Percentiles rank a stretch among this genome's conserved stretches.
Evolutionary conservation across 192 early-diverging fungal genomes (phyloP).

Genomic region (Lunasporangiospora selenospora): DNA sequence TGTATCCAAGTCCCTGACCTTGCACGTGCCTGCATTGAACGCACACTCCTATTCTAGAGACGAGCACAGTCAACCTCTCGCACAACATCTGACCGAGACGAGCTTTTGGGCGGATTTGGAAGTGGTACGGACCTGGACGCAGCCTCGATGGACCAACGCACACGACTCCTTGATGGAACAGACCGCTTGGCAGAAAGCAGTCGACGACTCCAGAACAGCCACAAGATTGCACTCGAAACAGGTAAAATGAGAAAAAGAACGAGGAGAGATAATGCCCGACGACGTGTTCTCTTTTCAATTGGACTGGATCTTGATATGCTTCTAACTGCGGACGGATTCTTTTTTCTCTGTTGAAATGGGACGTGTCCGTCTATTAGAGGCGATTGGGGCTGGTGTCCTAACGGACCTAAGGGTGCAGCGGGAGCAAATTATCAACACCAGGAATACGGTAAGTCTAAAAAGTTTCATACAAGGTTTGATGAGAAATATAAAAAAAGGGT

Average conservation of each 20-base stretch:
- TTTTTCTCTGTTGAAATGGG: too few relatives aligned
- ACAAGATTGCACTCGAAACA: constrained; percentile 85
- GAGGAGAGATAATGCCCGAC: neutral
- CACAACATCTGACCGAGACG: constrained; percentile 53
- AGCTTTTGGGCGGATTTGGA: constrained; percentile 55
- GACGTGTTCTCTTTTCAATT: constrained; percentile 1
- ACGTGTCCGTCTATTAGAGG: too few relatives aligned
- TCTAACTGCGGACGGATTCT: neutral
- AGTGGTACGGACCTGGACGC: constrained; percentile 51
- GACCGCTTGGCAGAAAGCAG: constrained; percentile 77
- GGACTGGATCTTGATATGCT: neutral
- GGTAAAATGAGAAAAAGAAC: constrained; percentile 28
- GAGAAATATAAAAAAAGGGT: too few relatives aligned
- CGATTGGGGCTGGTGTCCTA: constrained; percentile 79
- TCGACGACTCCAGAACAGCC: constrained; percentile 78
- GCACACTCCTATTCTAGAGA: constrained; percentile 30
- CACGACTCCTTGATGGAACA: constrained; percentile 77
- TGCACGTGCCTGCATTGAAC: neutral
- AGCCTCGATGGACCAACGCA: constrained; percentile 68
- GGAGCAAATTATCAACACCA: constrained; percentile 81
- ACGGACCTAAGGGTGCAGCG: constrained; percentile 79
- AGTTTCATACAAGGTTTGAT: too few relatives aligned
- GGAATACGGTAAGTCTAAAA: constrained; percentile 67
- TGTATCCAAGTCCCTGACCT: too few relatives aligned
- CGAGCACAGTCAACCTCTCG: constrained; percentile 24